These are phyloP conservation scores for Pouteria campechiana DNA, from an alignment of 179 eudicot genomes.

Conservation along the genomic window DNA sequence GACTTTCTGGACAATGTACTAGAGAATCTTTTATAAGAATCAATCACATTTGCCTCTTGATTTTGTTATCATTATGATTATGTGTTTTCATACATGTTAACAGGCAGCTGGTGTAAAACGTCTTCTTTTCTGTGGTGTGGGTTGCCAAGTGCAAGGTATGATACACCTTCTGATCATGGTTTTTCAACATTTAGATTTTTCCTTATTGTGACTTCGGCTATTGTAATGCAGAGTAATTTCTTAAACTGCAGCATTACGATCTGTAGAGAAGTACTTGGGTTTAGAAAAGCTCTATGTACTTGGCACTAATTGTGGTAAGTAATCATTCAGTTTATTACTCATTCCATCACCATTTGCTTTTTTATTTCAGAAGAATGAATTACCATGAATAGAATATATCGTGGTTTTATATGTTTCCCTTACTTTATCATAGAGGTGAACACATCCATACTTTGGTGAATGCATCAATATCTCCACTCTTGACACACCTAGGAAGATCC, in stretches of 20 bases:
- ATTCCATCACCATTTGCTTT: neutral
- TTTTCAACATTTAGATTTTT: conserved; percentile 7
- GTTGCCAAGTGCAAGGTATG: conserved; percentile 98
- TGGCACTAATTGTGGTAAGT: conserved; percentile 90
- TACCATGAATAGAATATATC: too few relatives aligned
- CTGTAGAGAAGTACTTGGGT: conserved; percentile 85
- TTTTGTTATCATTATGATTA: neutral
- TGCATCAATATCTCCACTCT: too few relatives aligned
- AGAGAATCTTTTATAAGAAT: too few relatives aligned
- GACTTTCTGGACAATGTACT: too few relatives aligned
- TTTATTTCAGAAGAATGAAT: too few relatives aligned
- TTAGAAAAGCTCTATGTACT: conserved; percentile 88
- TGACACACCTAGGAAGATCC: too few relatives aligned
- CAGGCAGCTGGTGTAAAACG: conserved; percentile 98
- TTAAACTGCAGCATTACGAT: conserved; percentile 82
- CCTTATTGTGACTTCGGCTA: conserved; percentile 42
- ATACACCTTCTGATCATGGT: neutral
- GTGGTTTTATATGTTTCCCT: too few relatives aligned
- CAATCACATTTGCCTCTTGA: neutral
- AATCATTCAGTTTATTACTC: neutral
- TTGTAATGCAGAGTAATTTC: conserved; percentile 72
- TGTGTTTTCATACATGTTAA: neutral
- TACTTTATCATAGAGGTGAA: too few relatives aligned
- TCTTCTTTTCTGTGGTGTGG: conserved; percentile 95
- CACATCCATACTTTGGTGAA: too few relatives aligned